Base-by-base conservation (phyloP, 345 rosid species). In the Fremontodendron californicum region DNA sequence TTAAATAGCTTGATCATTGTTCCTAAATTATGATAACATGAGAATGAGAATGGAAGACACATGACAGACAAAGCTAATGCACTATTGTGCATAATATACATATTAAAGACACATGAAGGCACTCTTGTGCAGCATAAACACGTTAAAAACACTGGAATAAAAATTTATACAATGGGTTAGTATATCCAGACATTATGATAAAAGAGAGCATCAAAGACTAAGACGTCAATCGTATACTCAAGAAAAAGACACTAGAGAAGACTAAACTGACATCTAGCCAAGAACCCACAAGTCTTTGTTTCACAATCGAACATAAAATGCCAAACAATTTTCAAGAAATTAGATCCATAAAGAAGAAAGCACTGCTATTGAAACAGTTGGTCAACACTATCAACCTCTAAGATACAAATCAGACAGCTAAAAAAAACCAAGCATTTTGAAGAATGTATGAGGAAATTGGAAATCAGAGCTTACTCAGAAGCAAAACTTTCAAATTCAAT, bases 1-100 rank as follows among this genome's bases (percentile, higher is more conserved):
- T 85, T 88, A 68, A 81, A 86, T 12, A 86, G 83, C 70, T 78
- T 83, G 71, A 86, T 88, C 88, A 88, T 88, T 79, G 60, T 61
- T 29, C 81, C 83, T 83, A 76, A 35, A 66, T 62, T n/a, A 66
- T 12, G 37, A 43, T 21, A 25, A 60, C n/a, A 80, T 29, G 21
- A 51, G 37, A 73, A 43, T 66, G 76, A 72, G 40, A 10, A 71
- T 15, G 42, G 9, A 51, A 69, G 79, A 46, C 21, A 37, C 48
- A 12, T 35, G 25, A 25, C 43, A 49, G 19, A 21, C 18, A 73
- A 35, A 16, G 16, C 10, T 45, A 23, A 4, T 19, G 45, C 39
- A 74, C 37, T 39, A 25, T 35, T 51, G 27, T 19, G 58, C n/a
- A n/a, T n/a, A n/a, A n/a, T n/a, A n/a, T n/a, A n/a, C n/a, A n/a